These are phyloP conservation scores for Thraustochytrium sp. DNA, from an alignment of 352 stramenopile genomes.

Conservation along the genomic window DNA sequence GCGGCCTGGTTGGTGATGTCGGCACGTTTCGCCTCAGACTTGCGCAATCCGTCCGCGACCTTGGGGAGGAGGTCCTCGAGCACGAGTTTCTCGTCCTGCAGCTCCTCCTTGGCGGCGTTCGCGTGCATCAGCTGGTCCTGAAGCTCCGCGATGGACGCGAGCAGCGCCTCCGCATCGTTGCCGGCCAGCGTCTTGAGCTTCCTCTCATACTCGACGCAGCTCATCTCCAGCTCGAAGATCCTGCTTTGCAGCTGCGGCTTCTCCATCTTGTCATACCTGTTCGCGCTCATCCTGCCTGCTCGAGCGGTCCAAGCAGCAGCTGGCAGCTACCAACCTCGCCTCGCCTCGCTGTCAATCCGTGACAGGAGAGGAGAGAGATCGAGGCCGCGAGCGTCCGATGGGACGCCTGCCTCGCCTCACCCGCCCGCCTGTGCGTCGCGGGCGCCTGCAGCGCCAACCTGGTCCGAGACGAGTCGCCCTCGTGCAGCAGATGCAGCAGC, in stretches of 20 bases:
- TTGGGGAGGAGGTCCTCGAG: not conserved
- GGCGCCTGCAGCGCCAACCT: too few relatives aligned
- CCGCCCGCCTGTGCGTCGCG: too few relatives aligned
- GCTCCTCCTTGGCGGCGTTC: not conserved
- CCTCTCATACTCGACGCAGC: conserved; percentile 40
- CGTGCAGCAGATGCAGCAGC: too few relatives aligned
- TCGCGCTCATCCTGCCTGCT: not conserved
- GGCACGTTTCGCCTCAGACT: not conserved
- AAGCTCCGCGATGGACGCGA: not conserved
- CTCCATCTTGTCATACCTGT: not conserved
- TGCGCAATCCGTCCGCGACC: too few relatives aligned
- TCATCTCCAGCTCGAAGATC: conserved; percentile 43
- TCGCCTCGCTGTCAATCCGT: too few relatives aligned
- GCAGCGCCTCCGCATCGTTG: not conserved
- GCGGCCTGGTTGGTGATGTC: not conserved
- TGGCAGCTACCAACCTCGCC: too few relatives aligned
- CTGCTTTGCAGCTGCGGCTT: conserved; percentile 1
- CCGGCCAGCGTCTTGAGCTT: conserved; percentile 33
- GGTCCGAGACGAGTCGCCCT: too few relatives aligned
- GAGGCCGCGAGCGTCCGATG: too few relatives aligned
- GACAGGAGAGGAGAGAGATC: too few relatives aligned
- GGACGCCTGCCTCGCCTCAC: too few relatives aligned
- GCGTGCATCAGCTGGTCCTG: not conserved
- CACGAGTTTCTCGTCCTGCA: not conserved
- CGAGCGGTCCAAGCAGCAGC: not conserved